Evolutionary conservation across 1,284 basidiomycete genomes (phyloP).

Genomic region (Malassezia globosa): DNA sequence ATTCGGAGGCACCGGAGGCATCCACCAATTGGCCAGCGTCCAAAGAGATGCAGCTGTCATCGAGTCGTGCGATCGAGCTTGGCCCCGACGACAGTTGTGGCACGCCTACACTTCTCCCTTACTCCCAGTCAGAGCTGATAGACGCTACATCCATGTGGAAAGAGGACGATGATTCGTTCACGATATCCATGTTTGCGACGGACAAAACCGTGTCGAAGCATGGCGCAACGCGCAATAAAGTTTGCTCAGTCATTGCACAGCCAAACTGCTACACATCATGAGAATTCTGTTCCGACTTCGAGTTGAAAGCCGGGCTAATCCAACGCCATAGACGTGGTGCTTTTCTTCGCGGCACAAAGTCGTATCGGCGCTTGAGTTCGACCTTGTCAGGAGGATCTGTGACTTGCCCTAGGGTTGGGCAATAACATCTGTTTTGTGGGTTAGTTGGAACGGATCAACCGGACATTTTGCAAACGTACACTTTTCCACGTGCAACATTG

Average conservation of each 20-base stretch:
- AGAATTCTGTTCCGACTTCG: no score
- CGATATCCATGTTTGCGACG: no score
- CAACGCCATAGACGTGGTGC: neutral
- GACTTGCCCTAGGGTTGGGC: conserved; percentile 27
- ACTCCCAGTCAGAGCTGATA: neutral
- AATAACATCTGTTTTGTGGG: conserved; percentile 1
- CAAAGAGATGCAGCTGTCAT: no score
- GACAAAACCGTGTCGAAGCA: no score
- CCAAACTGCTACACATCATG: neutral
- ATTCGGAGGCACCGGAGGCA: no score
- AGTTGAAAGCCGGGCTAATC: neutral
- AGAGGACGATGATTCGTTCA: no score
- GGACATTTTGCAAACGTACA: no score
- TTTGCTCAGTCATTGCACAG: neutral
- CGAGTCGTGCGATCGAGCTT: no score
- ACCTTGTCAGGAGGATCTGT: conserved; percentile 19
- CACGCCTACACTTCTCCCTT: neutral
- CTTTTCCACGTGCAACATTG: conserved; percentile 14
- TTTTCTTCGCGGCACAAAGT: conserved; percentile 18
- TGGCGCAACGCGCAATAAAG: no score
- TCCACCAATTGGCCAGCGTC: no score
- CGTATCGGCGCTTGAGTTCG: conserved; percentile 23
- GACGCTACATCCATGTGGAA: neutral
- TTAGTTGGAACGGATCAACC: neutral
- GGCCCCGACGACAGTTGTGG: neutral